These are phyloP conservation scores for Pisolithus tinctorius DNA, from an alignment of 768 basidiomycete species.

Conservation along the genomic window DNA sequence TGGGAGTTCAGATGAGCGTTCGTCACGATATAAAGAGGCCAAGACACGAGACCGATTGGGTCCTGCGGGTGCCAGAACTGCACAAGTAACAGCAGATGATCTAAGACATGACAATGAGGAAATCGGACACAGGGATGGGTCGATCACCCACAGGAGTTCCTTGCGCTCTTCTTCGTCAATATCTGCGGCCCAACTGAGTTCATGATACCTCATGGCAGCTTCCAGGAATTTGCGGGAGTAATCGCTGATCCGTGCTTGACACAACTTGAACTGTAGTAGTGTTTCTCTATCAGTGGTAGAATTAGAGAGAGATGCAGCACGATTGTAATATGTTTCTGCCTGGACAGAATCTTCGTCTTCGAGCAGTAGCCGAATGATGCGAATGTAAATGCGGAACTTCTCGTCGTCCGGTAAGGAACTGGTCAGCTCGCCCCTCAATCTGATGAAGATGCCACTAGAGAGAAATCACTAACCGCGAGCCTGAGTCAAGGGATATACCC, in stretches of 20 bases:
- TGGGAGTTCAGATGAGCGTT: constrained; percentile 72
- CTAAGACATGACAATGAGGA: constrained; percentile 33
- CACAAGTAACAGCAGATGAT: constrained; percentile 89
- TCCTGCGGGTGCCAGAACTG: constrained; percentile 93
- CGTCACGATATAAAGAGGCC: constrained; percentile 90
- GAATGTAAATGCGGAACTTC: constrained; percentile 85
- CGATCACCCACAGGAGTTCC: constrained; percentile 71
- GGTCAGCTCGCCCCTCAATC: neutral
- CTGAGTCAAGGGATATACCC: constrained; percentile 87
- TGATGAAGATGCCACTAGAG: neutral
- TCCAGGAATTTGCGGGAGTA: constrained; percentile 90
- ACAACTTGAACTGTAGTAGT: constrained; percentile 80
- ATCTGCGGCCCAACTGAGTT: constrained; percentile 83
- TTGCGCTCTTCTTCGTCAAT: constrained; percentile 92
- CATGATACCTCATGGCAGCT: constrained; percentile 90
- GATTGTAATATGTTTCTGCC: constrained; percentile 97
- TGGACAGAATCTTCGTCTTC: constrained; percentile 97
- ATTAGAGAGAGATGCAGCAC: constrained; percentile 86
- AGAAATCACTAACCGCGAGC: constrained; percentile 56
- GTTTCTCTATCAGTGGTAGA: constrained; percentile 74
- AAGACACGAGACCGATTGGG: constrained; percentile 92
- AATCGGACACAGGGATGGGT: neutral
- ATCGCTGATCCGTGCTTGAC: constrained; percentile 92
- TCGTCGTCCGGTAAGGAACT: constrained; percentile 73
- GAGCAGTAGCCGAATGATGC: constrained; percentile 87